phyloP scores from a whole-genome alignment of 257 asterid species.

The Phtheirospermum japonicum region DNA sequence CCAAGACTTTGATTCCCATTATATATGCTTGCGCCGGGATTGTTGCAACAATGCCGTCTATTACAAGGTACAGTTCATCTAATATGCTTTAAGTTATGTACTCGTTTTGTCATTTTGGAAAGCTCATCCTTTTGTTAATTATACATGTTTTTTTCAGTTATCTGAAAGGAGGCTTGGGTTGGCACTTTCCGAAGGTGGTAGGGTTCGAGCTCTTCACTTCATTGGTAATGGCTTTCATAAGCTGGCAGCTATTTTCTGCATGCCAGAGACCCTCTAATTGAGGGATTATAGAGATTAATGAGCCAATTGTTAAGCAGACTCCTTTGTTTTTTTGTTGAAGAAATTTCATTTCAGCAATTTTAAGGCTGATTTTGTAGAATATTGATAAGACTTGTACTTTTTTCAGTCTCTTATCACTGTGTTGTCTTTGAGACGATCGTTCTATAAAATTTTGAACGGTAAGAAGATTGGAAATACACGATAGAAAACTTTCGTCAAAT shows the following conservation, averaged over 20 bases:
- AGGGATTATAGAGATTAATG: conserved; percentile 6
- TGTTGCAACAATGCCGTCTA: conserved; percentile 95
- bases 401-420: neutral
- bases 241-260: conserved; percentile 89
- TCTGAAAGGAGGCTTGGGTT: conserved; percentile 74
- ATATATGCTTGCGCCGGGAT: conserved; percentile 85
- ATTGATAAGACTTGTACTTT: neutral
- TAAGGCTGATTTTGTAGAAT: neutral
- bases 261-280: conserved; percentile 85
- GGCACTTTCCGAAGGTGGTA: conserved; percentile 83
- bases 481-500: too few relatives aligned
- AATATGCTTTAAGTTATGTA: neutral
- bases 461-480: neutral
- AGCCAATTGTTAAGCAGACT: neutral
- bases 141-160: conserved; percentile 48
- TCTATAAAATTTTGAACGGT: neutral
- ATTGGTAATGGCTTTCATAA: conserved; percentile 78
- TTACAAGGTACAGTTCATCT: conserved; percentile 52
- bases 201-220: conserved; percentile 87
- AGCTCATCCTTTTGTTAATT: neutral
- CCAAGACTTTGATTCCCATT: conserved; percentile 86
- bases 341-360: neutral
- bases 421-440: neutral
- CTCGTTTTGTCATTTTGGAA: neutral
- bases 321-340: neutral